Evolutionary conservation across 2,329 filamentous ascomycete species (phyloP).

Genomic region (Ophiostoma tasmaniense): DNA sequence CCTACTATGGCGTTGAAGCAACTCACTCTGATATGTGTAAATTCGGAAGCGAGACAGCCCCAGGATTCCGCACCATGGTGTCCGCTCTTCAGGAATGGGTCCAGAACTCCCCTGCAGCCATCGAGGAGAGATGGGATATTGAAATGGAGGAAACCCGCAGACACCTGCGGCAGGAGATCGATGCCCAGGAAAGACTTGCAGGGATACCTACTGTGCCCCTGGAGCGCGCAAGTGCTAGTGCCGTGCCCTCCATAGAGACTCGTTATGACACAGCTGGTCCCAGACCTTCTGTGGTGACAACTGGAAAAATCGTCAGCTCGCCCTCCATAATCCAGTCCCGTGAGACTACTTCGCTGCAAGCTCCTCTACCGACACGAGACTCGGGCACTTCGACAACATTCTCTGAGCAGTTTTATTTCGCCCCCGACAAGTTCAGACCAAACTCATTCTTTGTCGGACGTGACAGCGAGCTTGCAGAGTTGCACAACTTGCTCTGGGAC

Average conservation of each 20-base stretch:
- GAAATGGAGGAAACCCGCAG: not conserved
- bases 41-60: conserved; percentile 54
- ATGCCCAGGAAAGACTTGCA: not conserved
- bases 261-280: not conserved
- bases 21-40: conserved; percentile 67
- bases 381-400: not conserved
- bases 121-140: conserved; percentile 25
- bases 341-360: not conserved
- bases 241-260: not conserved
- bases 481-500: conserved; percentile 53
- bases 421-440: conserved; percentile 50
- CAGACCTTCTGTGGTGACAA: not conserved
- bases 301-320: not conserved
- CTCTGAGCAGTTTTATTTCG: conserved; percentile 30
- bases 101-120: conserved; percentile 44
- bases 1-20: conserved; percentile 65
- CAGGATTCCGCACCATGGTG: conserved; percentile 52
- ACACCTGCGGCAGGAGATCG: not conserved
- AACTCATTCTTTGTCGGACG: conserved; percentile 57
- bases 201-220: not conserved
- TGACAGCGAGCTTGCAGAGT: conserved; percentile 44
- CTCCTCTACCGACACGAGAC: not conserved
- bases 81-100: conserved; percentile 44
- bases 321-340: not conserved
- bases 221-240: not conserved